phyloP scores from a whole-genome alignment of 2,329 filamentous ascomycete genomes.

The Xylariomycetidae sp. region DNA sequence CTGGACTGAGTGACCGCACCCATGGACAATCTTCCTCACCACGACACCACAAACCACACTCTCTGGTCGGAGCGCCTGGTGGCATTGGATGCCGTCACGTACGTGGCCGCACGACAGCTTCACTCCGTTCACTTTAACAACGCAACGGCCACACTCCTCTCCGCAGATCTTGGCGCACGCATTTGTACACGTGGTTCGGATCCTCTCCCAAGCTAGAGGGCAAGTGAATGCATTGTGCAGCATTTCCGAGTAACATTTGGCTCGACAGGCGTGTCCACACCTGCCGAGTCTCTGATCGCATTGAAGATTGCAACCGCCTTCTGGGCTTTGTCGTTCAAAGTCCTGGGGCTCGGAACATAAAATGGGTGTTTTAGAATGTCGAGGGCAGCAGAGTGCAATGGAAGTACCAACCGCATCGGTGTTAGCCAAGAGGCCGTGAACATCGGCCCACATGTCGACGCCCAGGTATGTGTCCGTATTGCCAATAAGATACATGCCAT shows the following conservation, averaged over 20 bases:
- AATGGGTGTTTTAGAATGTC: conserved; percentile 52
- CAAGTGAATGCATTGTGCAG: conserved; percentile 44
- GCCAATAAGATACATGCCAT: conserved; percentile 71
- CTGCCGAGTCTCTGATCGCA: conserved; percentile 46
- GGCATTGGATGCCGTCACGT: conserved; percentile 28
- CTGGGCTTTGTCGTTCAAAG: conserved; percentile 51
- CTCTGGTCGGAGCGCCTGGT: conserved; percentile 37
- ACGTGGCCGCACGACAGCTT: conserved; percentile 39
- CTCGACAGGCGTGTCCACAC: conserved; percentile 45
- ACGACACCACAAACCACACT: conserved; percentile 43
- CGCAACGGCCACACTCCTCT: conserved; percentile 37
- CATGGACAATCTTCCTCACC: conserved; percentile 45
- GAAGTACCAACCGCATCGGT: conserved; percentile 42
- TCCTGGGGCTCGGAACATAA: conserved; percentile 50
- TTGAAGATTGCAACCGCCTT: conserved; percentile 54
- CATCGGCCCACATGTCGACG: conserved; percentile 60
- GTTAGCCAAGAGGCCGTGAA: conserved; percentile 46
- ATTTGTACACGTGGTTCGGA: conserved; percentile 39
- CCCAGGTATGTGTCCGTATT: conserved; percentile 53
- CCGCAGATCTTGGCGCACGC: conserved; percentile 39
- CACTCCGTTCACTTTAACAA: conserved; percentile 26
- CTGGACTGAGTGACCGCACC: conserved; percentile 49
- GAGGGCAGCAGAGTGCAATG: conserved; percentile 50
- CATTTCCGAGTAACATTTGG: conserved; percentile 41
- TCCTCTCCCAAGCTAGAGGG: conserved; percentile 37